Base-by-base conservation (phyloP, 768 basidiomycete genomes). In the Kwoniella sp. region DNA sequence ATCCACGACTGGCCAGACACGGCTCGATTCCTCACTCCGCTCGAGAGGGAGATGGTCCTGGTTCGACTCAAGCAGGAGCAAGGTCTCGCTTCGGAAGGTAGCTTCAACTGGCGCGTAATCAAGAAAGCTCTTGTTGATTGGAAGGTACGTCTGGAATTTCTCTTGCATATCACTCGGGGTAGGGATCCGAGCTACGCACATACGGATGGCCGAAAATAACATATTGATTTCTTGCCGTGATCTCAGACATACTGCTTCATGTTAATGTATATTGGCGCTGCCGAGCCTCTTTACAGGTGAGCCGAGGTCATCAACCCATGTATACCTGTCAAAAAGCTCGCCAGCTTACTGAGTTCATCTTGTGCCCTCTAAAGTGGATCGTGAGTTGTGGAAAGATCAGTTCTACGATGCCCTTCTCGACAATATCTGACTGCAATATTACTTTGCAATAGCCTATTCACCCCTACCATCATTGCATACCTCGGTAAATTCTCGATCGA, bases 391-490 rank as follows among this genome's bases (percentile, higher is more conserved):
- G n/a, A n/a, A n/a, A n/a, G n/a, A n/a, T n/a, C n/a, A 55, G 28
- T 25, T 12, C 8, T 29, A 30, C 15, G 59, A 28, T 4, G 34
- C 13, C 23, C 2, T 48, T 55, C 23, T 23, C 13, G 34, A 9
- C 22, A 48, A 28, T 47, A 0, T 20, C 8, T 8, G n/a, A 17
- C 17, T 12, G 15, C 28, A n/a, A 11, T 20, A 47, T 4, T 12
- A 2, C 41, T 17, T 28, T 9, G 53, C n/a, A n/a, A n/a, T n/a
- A 68, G 70, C 22, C 71, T 89, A 69, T 91, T 92, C 79, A 82
- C 86, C 5, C 90, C 90, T 3, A 87, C 88, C 3, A 89, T 92
- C 77, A 86, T 91, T 55, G 66, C 85, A 34, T 85, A 86, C 2
- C 82, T 90, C 15, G 88, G 88, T 13, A 78, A 55, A 34, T 83